A percentile compares a stretch with the other conserved stretches of the same genome.
phyloP scores from a whole-genome alignment of 257 asterid species.

The Penstemon barbatus region DNA sequence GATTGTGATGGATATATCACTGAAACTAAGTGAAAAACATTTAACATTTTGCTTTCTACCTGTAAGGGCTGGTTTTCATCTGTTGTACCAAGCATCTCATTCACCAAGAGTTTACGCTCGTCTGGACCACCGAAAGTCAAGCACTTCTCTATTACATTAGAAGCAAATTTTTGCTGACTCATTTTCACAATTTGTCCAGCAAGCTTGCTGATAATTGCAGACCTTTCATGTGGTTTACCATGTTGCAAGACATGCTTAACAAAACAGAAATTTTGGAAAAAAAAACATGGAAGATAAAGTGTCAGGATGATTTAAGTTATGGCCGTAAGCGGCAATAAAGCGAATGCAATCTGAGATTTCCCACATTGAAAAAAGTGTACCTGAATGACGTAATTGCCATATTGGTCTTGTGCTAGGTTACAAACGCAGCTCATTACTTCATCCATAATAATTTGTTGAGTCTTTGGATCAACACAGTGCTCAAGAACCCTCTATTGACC shows the following conservation, averaged over 20 bases:
- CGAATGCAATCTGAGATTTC: background rate
- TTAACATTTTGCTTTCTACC: conserved; percentile 34
- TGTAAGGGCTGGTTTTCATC: conserved; percentile 86
- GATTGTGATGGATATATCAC: background rate
- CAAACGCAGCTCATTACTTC: conserved; percentile 75
- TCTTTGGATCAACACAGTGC: conserved; percentile 62
- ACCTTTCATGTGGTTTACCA: conserved; percentile 71
- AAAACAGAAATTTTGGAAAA: conserved; percentile 11
- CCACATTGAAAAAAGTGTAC: conserved; percentile 29
- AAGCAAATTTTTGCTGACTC: conserved; percentile 94
- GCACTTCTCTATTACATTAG: conserved; percentile 92
- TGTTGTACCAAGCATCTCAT: conserved; percentile 87
- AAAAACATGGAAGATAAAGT: background rate
- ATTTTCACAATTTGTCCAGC: conserved; percentile 86
- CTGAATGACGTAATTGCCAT: conserved; percentile 93
- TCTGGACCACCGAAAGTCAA: conserved; percentile 69
- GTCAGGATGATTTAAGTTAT: conserved; percentile 1
- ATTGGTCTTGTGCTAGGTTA: conserved; percentile 78
- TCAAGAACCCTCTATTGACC: conserved; percentile 76
- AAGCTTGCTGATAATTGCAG: conserved; percentile 64
- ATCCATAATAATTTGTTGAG: conserved; percentile 60
- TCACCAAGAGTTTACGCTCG: conserved; percentile 66
- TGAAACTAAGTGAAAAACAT: background rate
- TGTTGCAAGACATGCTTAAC: conserved; percentile 80
- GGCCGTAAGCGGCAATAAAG: background rate